Base-by-base conservation (phyloP, 768 basidiomycete genomes). In the Russula emetica region DNA sequence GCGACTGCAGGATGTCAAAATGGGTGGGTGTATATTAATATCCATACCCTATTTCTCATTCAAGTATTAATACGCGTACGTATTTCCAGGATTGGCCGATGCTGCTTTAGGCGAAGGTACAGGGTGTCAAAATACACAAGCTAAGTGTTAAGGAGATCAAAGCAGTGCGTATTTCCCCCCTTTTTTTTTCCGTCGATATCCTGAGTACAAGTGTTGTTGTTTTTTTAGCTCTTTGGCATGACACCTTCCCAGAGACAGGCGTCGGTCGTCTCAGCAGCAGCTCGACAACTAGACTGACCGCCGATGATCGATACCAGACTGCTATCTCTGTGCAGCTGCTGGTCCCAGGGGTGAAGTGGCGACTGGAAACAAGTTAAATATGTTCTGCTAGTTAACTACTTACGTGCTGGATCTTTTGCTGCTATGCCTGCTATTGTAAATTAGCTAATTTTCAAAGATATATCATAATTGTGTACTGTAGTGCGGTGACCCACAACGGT, bases 21-120 rank as follows among this genome's bases (percentile, higher is more conserved):
- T 76, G 47, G 80, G 83, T 81, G 53, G 34, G 78, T n/a, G 9
- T 11, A n/a, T n/a, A 47, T 22, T 9, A 47, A 10, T 13, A 22
- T 5, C 9, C n/a, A n/a, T 47, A 4, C 22, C 45, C 9, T 47
- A 5, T 11, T 45, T 45, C 10, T 45, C 47, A 49, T 26, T 5
- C 24, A 16, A n/a, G 22, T 36, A 51, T 42, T 6, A 44, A 61
- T 26, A 13, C 8, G 24, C 20, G 14, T 26, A 58, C n/a, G 24
- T n/a, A n/a, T n/a, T 55, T 30, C 16, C 5, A 78, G 83, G 82
- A 59, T 79, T 88, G 30, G 81, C 87, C 1, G 85, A 87, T 59
- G 86, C 86, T 4, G 86, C 86, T 1, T 78, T 90, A 6, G 87
- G 87, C 14, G 87, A 90, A 74, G 87, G 87, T 0, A 74, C 76